These are phyloP conservation scores for Chaetomium cochliodes DNA, from an alignment of 495 filamentous ascomycete species.

Conservation along the genomic window DNA sequence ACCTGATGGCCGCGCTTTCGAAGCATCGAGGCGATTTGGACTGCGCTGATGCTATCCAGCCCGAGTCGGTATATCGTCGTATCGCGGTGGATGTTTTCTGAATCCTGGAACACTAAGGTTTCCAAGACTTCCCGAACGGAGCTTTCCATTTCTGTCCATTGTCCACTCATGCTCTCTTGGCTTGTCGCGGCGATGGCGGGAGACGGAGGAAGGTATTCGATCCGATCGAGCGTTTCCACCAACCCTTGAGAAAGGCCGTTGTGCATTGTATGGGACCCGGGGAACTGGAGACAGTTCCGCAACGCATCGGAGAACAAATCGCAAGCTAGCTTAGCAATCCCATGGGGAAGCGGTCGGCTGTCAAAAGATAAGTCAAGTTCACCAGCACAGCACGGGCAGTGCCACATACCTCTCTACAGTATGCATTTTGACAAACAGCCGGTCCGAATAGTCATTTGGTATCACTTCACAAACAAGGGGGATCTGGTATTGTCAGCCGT, in stretches of 20 bases:
- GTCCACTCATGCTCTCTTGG: slow-evolving; percentile 5
- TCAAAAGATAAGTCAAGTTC: slow-evolving; percentile 11
- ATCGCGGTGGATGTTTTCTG: slow-evolving; percentile 54
- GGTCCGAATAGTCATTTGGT: slow-evolving; percentile 39
- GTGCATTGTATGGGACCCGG: slow-evolving; percentile 30
- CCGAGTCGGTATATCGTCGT: slow-evolving; percentile 80
- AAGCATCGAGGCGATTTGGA: slow-evolving; percentile 67
- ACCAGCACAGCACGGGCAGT: slow-evolving; percentile 7
- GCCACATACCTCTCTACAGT: slow-evolving; percentile 23
- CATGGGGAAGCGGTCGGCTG: slow-evolving; percentile 43
- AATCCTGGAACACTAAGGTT: slow-evolving; percentile 50
- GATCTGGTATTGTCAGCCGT: slow-evolving; percentile 39
- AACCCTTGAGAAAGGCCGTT: slow-evolving; percentile 16
- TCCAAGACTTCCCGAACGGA: slow-evolving; percentile 58
- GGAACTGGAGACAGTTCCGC: slow-evolving; percentile 34
- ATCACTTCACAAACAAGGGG: slow-evolving; percentile 67
- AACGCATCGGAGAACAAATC: slow-evolving; percentile 51
- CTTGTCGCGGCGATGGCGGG: too few relatives aligned
- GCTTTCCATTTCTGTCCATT: slow-evolving; percentile 53
- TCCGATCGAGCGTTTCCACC: not conserved
- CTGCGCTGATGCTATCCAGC: slow-evolving; percentile 83
- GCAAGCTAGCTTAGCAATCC: slow-evolving; percentile 43
- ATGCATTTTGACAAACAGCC: slow-evolving; percentile 31
- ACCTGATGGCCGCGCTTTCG: slow-evolving; percentile 56
- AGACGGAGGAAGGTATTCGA: not conserved